These are phyloP conservation scores for Colletotrichum liriopes DNA, from an alignment of 2,329 filamentous ascomycete species.

Conservation along the genomic window DNA sequence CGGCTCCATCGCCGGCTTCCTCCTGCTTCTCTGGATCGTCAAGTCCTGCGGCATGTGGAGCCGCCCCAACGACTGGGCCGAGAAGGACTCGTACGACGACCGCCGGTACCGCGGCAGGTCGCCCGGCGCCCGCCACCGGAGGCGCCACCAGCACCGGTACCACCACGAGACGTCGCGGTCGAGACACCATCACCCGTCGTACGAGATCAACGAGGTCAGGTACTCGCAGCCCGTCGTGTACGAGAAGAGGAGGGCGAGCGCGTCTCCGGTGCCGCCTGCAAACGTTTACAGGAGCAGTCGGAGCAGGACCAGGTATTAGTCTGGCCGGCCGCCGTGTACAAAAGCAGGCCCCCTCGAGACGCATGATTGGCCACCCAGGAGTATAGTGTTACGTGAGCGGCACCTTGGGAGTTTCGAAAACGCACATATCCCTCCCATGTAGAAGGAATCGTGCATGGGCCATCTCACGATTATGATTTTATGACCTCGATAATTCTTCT, in stretches of 20 bases:
- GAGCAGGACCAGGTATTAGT: constrained; percentile 35
- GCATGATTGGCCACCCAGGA: background rate
- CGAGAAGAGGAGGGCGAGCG: constrained; percentile 36
- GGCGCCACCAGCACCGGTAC: constrained; percentile 24
- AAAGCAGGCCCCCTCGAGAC: background rate
- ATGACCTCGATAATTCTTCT: background rate
- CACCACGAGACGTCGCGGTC: constrained; percentile 41
- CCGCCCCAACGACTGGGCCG: constrained; percentile 25
- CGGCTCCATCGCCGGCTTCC: constrained; percentile 62
- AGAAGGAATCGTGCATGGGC: background rate
- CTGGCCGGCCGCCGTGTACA: background rate
- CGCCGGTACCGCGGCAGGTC: constrained; percentile 33
- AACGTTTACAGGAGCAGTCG: constrained; percentile 32
- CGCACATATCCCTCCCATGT: background rate
- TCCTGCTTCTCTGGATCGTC: constrained; percentile 64
- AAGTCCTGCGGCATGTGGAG: constrained; percentile 55
- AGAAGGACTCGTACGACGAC: constrained; percentile 25
- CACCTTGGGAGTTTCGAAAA: background rate
- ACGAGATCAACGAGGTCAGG: constrained; percentile 37
- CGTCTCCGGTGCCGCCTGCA: constrained; percentile 27
- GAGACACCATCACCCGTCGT: constrained; percentile 22
- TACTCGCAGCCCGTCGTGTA: constrained; percentile 39
- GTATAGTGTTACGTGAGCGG: background rate
- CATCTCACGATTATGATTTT: background rate
- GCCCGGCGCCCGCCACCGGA: constrained; percentile 31